Conservation (phyloP, 2,329 filamentous ascomycete species). For the Trichoderma brevicompactum region DNA sequence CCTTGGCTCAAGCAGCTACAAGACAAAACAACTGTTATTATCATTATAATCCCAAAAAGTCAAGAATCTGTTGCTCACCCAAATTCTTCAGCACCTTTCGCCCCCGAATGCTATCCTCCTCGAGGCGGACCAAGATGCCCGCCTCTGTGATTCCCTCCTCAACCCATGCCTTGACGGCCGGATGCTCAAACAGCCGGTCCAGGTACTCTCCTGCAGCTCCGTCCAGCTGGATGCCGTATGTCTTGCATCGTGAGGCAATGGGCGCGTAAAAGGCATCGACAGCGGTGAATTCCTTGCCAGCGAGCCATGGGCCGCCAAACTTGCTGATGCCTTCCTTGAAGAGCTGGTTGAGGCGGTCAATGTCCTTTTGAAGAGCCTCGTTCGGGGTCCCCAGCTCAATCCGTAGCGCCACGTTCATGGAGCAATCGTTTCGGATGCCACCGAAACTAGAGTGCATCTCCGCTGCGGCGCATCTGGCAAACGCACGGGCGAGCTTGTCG, state of each 20-base stretch:
- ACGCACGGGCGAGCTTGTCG: constrained; percentile 46
- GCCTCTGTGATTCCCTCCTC: constrained; percentile 45
- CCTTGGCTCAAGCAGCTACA: constrained; percentile 18
- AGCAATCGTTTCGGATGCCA: constrained; percentile 48
- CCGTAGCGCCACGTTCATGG: constrained; percentile 48
- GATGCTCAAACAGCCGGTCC: constrained; percentile 42
- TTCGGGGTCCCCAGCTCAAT: constrained; percentile 40
- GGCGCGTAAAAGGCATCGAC: constrained; percentile 51
- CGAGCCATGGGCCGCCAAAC: constrained; percentile 50
- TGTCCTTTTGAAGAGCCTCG: constrained; percentile 41
- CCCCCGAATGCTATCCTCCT: constrained; percentile 43
- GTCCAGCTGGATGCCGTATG: constrained; percentile 43
- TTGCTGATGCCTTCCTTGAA: constrained; percentile 45
- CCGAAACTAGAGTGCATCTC: constrained; percentile 54
- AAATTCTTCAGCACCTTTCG: constrained; percentile 41
- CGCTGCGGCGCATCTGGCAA: constrained; percentile 49
- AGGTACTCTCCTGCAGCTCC: constrained; percentile 41
- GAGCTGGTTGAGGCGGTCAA: constrained; percentile 44
- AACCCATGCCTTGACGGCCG: constrained; percentile 46
- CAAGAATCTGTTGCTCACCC: constrained; percentile 26
- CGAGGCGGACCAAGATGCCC: constrained; percentile 44
- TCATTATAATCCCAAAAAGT: constrained; percentile 1
- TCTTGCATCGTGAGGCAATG: constrained; percentile 46
- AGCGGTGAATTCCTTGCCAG: constrained; percentile 44
- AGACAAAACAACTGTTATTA: neutral